Evolutionary conservation across 2,329 filamentous ascomycete genomes (phyloP).

Genomic region (Emmonsiellopsis sp.): DNA sequence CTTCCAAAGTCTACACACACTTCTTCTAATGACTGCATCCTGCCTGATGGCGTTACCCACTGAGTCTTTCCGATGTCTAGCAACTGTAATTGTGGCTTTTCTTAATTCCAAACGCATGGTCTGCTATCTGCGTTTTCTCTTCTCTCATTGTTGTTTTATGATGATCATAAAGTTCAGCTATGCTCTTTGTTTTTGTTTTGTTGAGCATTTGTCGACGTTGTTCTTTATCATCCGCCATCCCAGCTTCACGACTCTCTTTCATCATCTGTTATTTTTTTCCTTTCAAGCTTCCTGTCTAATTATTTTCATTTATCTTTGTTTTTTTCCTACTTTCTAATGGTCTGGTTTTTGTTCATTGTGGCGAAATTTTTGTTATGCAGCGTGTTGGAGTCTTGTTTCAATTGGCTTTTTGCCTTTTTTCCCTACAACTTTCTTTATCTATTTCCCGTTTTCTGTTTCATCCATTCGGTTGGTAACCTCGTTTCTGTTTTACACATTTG

Average conservation of each 20-base stretch:
- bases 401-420: background rate
- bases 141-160: conserved; percentile 2
- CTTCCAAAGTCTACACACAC: conserved; percentile 98
- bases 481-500: background rate
- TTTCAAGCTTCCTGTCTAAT: background rate
- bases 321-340: background rate
- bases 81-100: background rate
- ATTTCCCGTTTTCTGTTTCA: background rate
- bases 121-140: background rate
- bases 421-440: background rate
- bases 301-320: background rate
- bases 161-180: background rate
- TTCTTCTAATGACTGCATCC: conserved; percentile 66
- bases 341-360: background rate
- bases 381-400: background rate
- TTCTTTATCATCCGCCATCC: background rate
- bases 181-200: background rate
- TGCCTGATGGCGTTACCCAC: background rate
- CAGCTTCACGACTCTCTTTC: background rate
- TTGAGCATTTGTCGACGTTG: background rate
- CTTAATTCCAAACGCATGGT: background rate
- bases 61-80: background rate
- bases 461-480: background rate
- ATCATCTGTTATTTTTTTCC: background rate
- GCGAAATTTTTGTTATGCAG: background rate